Percentiles rank a stretch among this genome's conserved stretches.
Conservation (phyloP, 345 rosid genomes). For the Aquilaria malaccensis region DNA sequence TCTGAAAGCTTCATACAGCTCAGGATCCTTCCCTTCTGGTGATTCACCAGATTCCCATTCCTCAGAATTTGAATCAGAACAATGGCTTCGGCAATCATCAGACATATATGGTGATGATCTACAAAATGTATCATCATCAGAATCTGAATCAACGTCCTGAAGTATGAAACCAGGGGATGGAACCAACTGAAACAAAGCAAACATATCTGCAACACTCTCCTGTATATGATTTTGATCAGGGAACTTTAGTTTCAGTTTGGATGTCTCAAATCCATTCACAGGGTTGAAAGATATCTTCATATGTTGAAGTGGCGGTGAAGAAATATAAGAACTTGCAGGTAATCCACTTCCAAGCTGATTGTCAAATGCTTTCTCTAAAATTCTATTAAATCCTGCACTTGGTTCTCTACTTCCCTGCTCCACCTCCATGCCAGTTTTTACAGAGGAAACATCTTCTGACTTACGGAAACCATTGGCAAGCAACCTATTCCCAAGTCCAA, state of each 20-base stretch:
- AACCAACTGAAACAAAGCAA: constrained; percentile 86
- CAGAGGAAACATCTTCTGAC: constrained; percentile 29
- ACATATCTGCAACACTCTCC: constrained; percentile 39
- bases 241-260: constrained; percentile 63
- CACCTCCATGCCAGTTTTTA: constrained; percentile 18
- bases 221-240: constrained; percentile 38
- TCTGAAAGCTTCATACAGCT: constrained; percentile 34
- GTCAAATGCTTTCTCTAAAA: constrained; percentile 15
- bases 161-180: constrained; percentile 43
- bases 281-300: constrained; percentile 90
- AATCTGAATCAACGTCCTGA: constrained; percentile 36
- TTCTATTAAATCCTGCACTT: constrained; percentile 18
- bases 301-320: constrained; percentile 88
- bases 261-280: constrained; percentile 45
- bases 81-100: constrained; percentile 53
- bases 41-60: constrained; percentile 71
- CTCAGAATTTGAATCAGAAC: constrained; percentile 70
- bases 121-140: constrained; percentile 86
- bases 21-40: constrained; percentile 38
- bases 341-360: constrained; percentile 35
- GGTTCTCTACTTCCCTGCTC: constrained; percentile 27
- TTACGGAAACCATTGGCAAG: constrained; percentile 50
- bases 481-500: constrained; percentile 61
- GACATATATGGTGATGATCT: constrained; percentile 70
- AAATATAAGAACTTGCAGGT: constrained; percentile 37